Evolutionary conservation across 139 green algal species (phyloP).

Genomic region (Chlorella sorokiniana): DNA sequence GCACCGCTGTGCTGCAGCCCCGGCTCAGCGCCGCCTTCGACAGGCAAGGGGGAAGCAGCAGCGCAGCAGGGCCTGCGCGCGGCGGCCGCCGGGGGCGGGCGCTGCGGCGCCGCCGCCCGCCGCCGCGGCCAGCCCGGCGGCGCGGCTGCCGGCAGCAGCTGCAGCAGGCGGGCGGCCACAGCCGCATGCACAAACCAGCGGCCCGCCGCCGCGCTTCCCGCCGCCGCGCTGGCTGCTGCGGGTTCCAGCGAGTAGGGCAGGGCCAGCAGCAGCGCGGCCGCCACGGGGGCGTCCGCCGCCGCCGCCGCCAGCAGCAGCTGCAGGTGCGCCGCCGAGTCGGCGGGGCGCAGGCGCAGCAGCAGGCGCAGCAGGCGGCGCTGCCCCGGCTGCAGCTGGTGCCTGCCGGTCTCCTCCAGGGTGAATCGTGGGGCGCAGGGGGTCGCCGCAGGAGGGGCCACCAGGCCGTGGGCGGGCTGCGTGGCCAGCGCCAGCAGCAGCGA

Average conservation of each 20-base stretch:
- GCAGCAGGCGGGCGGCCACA: slow-evolving; percentile 27
- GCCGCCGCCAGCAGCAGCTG: slow-evolving; percentile 50
- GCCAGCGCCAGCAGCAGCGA: slow-evolving; percentile 50
- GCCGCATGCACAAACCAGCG: slow-evolving; percentile 51
- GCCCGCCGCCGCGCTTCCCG: background rate
- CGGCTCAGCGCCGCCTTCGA: slow-evolving; percentile 62
- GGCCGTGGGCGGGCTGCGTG: slow-evolving; percentile 58
- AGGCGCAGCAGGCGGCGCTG: slow-evolving; percentile 39
- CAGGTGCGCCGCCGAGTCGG: slow-evolving; percentile 26
- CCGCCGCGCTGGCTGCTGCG: background rate
- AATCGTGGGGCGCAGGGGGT: background rate
- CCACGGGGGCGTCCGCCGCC: slow-evolving; percentile 40
- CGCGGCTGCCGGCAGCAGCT: slow-evolving; percentile 20
- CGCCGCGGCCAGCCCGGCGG: slow-evolving; percentile 1
- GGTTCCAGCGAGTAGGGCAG: slow-evolving; percentile 67
- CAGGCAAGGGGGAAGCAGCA: slow-evolving; percentile 47
- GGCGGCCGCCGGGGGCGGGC: slow-evolving; percentile 18
- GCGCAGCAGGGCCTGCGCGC: slow-evolving; percentile 33
- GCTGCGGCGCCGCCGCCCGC: background rate
- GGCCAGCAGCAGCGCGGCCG: slow-evolving; percentile 52
- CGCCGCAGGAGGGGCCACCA: slow-evolving; percentile 11
- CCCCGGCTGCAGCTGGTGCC: slow-evolving; percentile 11
- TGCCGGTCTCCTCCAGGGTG: slow-evolving; percentile 9
- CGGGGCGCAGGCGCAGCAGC: slow-evolving; percentile 31
- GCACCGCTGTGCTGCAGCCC: slow-evolving; percentile 64